These are phyloP conservation scores for Xylariomycetidae sp. DNA, from an alignment of 2,329 filamentous ascomycete species.

Conservation along the genomic window DNA sequence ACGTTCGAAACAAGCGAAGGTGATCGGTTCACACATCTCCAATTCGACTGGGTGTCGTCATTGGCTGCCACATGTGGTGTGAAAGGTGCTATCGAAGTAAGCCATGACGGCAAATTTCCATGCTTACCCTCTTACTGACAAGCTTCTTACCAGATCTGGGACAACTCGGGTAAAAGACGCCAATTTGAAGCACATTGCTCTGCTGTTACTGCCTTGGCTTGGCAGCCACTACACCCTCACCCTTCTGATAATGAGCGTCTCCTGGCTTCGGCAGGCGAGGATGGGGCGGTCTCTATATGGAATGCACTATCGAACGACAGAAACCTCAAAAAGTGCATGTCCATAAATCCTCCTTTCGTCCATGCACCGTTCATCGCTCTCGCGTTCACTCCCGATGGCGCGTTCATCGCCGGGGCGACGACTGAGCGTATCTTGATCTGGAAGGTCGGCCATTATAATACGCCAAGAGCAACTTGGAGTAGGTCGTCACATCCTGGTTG, in stretches of 20 bases:
- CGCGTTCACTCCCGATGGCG: constrained; percentile 59
- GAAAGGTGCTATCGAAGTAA: constrained; percentile 56
- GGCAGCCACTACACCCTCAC: constrained; percentile 50
- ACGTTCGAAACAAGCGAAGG: constrained; percentile 50
- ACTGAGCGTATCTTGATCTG: constrained; percentile 57
- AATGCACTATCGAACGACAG: constrained; percentile 51
- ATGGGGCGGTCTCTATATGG: constrained; percentile 60
- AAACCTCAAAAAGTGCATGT: constrained; percentile 56
- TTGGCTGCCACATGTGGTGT: constrained; percentile 56
- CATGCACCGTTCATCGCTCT: constrained; percentile 52
- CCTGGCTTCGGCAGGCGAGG: constrained; percentile 57
- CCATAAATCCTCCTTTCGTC: constrained; percentile 54
- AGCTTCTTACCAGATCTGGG: constrained; percentile 44
- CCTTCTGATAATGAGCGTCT: constrained; percentile 46
- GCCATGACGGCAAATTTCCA: constrained; percentile 20
- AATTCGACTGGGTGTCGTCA: constrained; percentile 50
- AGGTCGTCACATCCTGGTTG: constrained; percentile 51
- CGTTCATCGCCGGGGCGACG: constrained; percentile 59
- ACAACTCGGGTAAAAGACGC: constrained; percentile 46
- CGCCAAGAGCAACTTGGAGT: constrained; percentile 58
- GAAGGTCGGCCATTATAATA: constrained; percentile 56
- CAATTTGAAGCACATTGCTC: constrained; percentile 57
- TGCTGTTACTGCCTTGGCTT: constrained; percentile 52
- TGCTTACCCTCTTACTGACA: constrained; percentile 6
- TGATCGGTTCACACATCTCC: constrained; percentile 50